These are phyloP conservation scores for Jaapia argillacea DNA, from an alignment of 768 basidiomycete genomes.

Conservation along the genomic window DNA sequence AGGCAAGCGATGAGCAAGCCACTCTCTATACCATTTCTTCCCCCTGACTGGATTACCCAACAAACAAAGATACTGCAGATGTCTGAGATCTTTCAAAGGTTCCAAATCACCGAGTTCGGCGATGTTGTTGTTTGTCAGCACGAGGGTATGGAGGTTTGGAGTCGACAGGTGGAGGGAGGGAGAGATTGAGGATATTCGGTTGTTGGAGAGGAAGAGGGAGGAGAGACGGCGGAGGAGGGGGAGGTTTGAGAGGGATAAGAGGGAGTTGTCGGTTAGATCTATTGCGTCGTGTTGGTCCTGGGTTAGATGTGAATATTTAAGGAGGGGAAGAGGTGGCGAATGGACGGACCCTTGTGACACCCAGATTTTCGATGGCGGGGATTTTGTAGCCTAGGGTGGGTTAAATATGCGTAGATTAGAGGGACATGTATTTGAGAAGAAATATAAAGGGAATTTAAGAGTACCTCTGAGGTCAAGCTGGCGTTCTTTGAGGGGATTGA, in stretches of 20 bases:
- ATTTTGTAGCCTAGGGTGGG: slow-evolving; percentile 73
- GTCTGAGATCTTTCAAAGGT: slow-evolving; percentile 64
- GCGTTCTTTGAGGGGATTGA: slow-evolving; percentile 81
- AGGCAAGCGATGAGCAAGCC: slow-evolving; percentile 85
- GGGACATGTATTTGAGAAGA: too few species aligned
- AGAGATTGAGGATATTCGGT: slow-evolving; percentile 78
- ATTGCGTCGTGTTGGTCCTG: slow-evolving; percentile 95
- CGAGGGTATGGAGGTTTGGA: slow-evolving; percentile 75
- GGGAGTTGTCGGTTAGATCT: slow-evolving; percentile 88
- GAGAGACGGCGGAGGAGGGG: slow-evolving; percentile 78
- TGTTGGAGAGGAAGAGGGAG: slow-evolving; percentile 83
- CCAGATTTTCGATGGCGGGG: slow-evolving; percentile 92
- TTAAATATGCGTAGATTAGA: too few species aligned
- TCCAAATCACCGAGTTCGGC: slow-evolving; percentile 79
- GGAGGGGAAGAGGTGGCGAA: too few species aligned
- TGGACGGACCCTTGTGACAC: slow-evolving; percentile 75
- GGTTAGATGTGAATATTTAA: too few species aligned
- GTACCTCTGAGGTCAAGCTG: slow-evolving; percentile 86
- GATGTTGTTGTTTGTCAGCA: slow-evolving; percentile 78
- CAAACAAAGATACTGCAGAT: slow-evolving; percentile 67
- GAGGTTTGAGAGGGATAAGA: slow-evolving; percentile 73
- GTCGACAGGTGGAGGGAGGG: slow-evolving; percentile 73
- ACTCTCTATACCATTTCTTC: slow-evolving; percentile 95
- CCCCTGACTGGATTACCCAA: slow-evolving; percentile 79
- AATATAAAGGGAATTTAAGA: slow-evolving; percentile 6